Evolutionary conservation across 352 stramenopile genomes (phyloP).

Genomic region (Globisporangium barbulae): DNA sequence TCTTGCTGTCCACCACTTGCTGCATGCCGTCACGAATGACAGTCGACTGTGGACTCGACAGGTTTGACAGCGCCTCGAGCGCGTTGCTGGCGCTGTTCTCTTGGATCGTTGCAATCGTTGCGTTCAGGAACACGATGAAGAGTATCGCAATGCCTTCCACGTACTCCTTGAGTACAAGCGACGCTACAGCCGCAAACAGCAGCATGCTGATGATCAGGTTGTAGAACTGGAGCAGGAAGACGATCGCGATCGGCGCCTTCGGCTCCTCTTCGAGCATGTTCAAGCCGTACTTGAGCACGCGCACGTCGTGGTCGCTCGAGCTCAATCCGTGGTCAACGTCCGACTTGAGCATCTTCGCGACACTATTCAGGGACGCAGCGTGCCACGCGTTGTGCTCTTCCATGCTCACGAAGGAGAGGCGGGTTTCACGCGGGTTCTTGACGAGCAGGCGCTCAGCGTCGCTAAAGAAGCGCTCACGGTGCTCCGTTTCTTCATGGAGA

Average conservation of each 20-base stretch:
- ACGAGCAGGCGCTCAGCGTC: constrained; percentile 50
- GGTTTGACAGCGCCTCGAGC: constrained; percentile 33
- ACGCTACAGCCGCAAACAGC: constrained; percentile 26
- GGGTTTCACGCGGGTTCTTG: constrained; percentile 41
- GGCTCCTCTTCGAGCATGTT: constrained; percentile 4
- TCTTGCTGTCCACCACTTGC: constrained; percentile 29
- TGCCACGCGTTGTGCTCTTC: constrained; percentile 20
- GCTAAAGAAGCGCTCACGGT: constrained; percentile 58
- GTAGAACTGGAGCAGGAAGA: constrained; percentile 45
- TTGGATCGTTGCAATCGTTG: constrained; percentile 33
- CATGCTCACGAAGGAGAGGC: constrained; percentile 51
- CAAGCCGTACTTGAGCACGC: not conserved
- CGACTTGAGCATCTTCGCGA: not conserved
- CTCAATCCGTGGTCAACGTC: not conserved
- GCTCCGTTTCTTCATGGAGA: constrained; percentile 17
- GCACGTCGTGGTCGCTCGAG: not conserved
- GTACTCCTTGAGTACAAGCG: constrained; percentile 27
- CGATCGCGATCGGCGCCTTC: constrained; percentile 23
- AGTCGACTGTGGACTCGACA: constrained; percentile 32
- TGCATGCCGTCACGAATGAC: constrained; percentile 35
- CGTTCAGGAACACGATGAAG: constrained; percentile 41
- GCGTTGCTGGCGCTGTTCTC: constrained; percentile 37
- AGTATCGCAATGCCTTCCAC: constrained; percentile 42
- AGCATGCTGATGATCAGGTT: constrained; percentile 43
- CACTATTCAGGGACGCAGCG: not conserved